Evolutionary conservation across 768 basidiomycete species (phyloP).

Genomic region (Gloeopeniophorella convolvens): DNA sequence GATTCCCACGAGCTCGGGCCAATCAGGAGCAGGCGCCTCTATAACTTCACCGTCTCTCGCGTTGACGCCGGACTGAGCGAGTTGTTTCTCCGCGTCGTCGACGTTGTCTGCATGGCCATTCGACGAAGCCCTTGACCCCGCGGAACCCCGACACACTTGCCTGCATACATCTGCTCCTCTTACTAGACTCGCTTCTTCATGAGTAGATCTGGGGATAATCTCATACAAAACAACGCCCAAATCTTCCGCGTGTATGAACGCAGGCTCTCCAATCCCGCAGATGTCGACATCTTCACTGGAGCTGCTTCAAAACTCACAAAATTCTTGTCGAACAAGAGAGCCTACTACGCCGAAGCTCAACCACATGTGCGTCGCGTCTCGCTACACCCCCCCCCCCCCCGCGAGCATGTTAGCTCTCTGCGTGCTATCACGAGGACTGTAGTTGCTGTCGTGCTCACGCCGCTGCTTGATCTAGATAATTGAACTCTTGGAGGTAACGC

Average conservation of each 20-base stretch:
- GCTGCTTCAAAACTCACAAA: neutral
- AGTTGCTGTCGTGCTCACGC: neutral
- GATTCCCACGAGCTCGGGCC: no score
- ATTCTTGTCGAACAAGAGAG: constrained; percentile 4
- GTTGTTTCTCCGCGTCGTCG: no score
- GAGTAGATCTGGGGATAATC: constrained; percentile 1
- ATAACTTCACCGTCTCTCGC: no score
- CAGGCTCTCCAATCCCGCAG: constrained; percentile 4
- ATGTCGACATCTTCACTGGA: constrained; percentile 2
- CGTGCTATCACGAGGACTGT: no score
- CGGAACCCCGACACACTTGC: no score
- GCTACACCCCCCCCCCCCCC: no score
- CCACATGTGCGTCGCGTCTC: constrained; percentile 7
- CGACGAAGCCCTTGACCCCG: no score
- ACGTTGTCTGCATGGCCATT: no score
- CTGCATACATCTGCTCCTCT: neutral
- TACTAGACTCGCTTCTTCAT: neutral
- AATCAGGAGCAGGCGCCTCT: no score
- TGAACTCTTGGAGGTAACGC: constrained; percentile 12
- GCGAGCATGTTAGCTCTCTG: no score
- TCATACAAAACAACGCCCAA: constrained; percentile 9
- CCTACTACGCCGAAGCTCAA: constrained; percentile 11
- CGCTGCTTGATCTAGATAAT: constrained; percentile 3
- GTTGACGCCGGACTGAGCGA: no score
- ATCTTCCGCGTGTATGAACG: constrained; percentile 9